Percentiles rank a stretch among this genome's conserved stretches.
Evolutionary conservation across 148 eudicot species (phyloP).

Genomic region (Arctostaphylos glauca): DNA sequence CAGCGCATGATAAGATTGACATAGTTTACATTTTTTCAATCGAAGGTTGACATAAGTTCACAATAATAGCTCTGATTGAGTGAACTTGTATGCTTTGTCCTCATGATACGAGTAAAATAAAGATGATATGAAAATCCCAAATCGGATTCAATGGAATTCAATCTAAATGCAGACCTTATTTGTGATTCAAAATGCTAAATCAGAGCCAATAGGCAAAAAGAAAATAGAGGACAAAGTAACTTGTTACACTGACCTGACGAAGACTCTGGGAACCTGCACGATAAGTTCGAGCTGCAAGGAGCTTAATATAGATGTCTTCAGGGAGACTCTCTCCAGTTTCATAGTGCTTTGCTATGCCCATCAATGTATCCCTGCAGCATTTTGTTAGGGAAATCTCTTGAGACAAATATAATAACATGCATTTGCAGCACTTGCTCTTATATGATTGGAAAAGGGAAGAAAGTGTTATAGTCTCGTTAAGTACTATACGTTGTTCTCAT

Average conservation of each 20-base stretch:
- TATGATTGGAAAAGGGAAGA: conserved; percentile 1
- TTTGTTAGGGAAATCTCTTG: neutral
- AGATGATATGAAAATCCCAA: neutral
- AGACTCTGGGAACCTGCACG: conserved; percentile 88
- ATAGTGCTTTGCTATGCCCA: conserved; percentile 92
- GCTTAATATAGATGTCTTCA: conserved; percentile 82
- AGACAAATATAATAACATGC: neutral
- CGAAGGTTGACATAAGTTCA: neutral
- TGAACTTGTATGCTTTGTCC: neutral
- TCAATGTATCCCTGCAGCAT: conserved; percentile 77
- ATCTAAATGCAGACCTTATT: neutral
- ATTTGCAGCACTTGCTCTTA: neutral
- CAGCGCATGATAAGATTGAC: too few relatives aligned
- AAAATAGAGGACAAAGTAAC: neutral
- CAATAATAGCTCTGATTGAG: neutral
- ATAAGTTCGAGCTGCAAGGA: conserved; percentile 88
- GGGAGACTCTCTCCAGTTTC: conserved; percentile 88
- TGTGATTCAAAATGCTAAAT: neutral
- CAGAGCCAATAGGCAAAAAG: neutral
- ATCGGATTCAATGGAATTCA: neutral
- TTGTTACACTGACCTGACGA: conserved; percentile 59
- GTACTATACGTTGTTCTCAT: neutral
- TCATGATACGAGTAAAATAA: neutral
- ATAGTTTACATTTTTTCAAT: too few relatives aligned
- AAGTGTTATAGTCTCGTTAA: too few relatives aligned